Conservation (phyloP, 1,284 basidiomycete genomes). For the Phellopilus nigrolimitatus region DNA sequence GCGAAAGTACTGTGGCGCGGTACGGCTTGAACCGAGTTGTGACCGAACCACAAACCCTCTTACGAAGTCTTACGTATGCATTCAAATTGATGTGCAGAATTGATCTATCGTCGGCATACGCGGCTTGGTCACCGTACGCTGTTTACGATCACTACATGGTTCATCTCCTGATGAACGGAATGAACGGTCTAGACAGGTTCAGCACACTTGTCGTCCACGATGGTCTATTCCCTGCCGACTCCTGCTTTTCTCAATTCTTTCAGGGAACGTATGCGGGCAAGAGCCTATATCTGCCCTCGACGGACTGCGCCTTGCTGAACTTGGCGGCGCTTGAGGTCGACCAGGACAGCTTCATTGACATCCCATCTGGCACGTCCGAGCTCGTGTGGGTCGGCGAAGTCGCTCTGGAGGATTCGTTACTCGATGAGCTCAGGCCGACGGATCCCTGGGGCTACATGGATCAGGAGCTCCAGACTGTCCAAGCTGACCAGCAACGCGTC, state of each 20-base stretch:
- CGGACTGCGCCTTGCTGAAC: constrained; percentile 31
- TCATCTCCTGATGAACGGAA: background rate
- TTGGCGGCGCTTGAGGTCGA: constrained; percentile 30
- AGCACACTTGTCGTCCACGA: constrained; percentile 5
- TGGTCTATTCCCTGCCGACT: constrained; percentile 5
- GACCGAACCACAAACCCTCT: too few relatives aligned
- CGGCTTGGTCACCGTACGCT: too few relatives aligned
- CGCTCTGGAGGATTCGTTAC: constrained; percentile 11
- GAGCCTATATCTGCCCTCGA: constrained; percentile 44
- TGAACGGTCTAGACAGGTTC: background rate
- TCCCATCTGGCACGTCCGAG: constrained; percentile 9
- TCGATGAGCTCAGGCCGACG: background rate
- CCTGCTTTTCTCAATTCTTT: constrained; percentile 48
- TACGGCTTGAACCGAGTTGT: too few relatives aligned
- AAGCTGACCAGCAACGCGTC: background rate
- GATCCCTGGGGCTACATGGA: constrained; percentile 15
- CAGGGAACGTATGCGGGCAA: constrained; percentile 48
- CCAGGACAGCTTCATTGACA: constrained; percentile 22
- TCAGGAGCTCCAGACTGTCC: background rate
- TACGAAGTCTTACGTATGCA: too few relatives aligned
- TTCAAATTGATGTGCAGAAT: too few relatives aligned
- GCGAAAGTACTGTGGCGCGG: too few relatives aligned
- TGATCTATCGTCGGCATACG: too few relatives aligned
- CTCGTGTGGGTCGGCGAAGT: constrained; percentile 13
- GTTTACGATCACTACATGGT: too few relatives aligned